These are phyloP conservation scores for Podospora tetraspora DNA, from an alignment of 495 filamentous ascomycete genomes.

Conservation along the genomic window DNA sequence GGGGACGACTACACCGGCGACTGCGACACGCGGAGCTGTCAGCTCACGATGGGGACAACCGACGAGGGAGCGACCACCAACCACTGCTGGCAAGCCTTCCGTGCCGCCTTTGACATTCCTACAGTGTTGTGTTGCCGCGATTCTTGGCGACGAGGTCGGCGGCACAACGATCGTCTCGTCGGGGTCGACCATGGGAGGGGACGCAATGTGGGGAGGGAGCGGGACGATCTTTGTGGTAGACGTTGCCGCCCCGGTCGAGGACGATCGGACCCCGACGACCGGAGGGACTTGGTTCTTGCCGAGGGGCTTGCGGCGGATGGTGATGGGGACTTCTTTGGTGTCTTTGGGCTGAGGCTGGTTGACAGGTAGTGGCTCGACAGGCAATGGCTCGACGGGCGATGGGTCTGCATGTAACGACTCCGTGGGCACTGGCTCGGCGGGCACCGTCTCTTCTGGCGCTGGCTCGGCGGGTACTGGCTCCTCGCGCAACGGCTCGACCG, in stretches of 20 bases:
- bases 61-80: not conserved
- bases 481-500: not conserved
- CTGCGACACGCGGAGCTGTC: not conserved
- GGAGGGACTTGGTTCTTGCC: not conserved
- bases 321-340: not conserved
- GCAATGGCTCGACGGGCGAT: not conserved
- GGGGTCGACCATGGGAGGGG: not conserved
- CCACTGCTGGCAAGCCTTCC: not conserved
- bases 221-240: not conserved
- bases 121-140: not conserved
- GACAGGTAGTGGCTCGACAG: not conserved
- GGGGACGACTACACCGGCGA: not conserved
- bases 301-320: not conserved
- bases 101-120: not conserved
- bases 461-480: not conserved
- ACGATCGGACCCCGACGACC: not conserved
- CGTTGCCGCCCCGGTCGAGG: not conserved
- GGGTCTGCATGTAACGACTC: not conserved
- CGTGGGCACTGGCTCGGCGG: not conserved
- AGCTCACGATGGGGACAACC: not conserved
- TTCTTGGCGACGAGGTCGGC: not conserved
- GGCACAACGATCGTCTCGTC: not conserved
- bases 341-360: not conserved
- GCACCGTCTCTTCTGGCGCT: not conserved
- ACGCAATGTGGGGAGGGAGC: not conserved